A percentile compares a stretch with the other conserved stretches of the same genome.
Conservation (phyloP, 1,284 basidiomycete genomes). For the Cutaneotrichosporon cavernicola region DNA sequence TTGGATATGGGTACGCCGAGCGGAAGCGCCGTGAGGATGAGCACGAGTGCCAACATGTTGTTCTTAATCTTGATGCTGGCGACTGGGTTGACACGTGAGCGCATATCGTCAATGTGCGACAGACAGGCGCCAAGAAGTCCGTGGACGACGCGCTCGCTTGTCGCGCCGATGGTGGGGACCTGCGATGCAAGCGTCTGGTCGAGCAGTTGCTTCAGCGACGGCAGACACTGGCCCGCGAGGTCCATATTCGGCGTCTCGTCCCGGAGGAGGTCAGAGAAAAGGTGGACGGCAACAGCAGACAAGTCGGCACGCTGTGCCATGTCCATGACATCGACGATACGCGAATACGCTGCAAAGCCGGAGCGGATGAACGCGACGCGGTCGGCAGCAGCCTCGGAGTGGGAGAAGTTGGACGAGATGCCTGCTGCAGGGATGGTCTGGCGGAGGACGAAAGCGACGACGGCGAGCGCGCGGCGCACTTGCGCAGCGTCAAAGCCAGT, state of each 20-base stretch:
- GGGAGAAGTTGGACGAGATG: constrained; percentile 57
- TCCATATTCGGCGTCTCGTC: constrained; percentile 78
- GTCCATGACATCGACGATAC: constrained; percentile 64
- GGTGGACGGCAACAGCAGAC: constrained; percentile 72
- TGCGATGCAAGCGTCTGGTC: constrained; percentile 54
- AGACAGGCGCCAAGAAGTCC: constrained; percentile 82
- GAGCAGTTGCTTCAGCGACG: constrained; percentile 72
- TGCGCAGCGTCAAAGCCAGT: constrained; percentile 39
- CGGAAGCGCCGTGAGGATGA: constrained; percentile 80
- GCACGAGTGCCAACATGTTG: constrained; percentile 80
- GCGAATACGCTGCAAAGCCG: constrained; percentile 66
- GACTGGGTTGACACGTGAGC: constrained; percentile 72
- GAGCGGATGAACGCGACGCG: constrained; percentile 66
- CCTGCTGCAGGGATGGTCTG: constrained; percentile 64
- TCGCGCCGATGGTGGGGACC: constrained; percentile 38
- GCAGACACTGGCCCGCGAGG: constrained; percentile 72
- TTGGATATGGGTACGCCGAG: constrained; percentile 66
- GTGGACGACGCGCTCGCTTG: constrained; percentile 64
- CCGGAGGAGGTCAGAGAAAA: constrained; percentile 78
- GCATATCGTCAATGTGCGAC: constrained; percentile 84
- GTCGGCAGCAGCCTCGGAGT: constrained; percentile 58
- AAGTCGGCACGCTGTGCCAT: constrained; percentile 61
- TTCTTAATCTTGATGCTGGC: constrained; percentile 83
- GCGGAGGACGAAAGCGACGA: constrained; percentile 70
- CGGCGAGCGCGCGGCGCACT: constrained; percentile 44